These are phyloP conservation scores for Pezicula neosporulosa DNA, from an alignment of 2,329 filamentous ascomycete species.

Conservation along the genomic window DNA sequence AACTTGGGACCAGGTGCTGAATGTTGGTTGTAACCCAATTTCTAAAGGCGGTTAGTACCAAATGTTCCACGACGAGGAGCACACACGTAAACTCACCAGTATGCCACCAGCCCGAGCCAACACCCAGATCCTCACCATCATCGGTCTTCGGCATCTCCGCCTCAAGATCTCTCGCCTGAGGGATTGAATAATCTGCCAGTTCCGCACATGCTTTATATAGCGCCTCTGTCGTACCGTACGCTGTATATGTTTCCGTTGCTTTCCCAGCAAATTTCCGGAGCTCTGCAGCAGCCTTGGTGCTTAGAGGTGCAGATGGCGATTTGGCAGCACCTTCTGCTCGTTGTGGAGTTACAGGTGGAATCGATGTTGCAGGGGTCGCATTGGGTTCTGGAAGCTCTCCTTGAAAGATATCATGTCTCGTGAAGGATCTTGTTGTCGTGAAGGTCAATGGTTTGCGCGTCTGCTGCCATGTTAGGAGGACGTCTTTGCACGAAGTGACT, in stretches of 20 bases:
- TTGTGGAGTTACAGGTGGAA: constrained; percentile 13
- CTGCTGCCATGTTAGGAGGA: constrained; percentile 7
- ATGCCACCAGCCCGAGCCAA: constrained; percentile 77
- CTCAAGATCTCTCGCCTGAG: constrained; percentile 61
- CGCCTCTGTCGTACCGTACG: constrained; percentile 74
- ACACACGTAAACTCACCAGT: constrained; percentile 52
- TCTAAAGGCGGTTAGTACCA: constrained; percentile 42
- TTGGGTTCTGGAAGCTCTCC: constrained; percentile 16
- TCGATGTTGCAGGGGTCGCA: constrained; percentile 13
- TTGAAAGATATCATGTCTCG: constrained; percentile 14
- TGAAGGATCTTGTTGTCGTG: constrained; percentile 17
- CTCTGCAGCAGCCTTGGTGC: constrained; percentile 9
- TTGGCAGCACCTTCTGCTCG: constrained; percentile 7
- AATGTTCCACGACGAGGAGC: background rate
- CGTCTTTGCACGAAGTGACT: background rate
- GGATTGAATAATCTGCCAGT: constrained; percentile 74
- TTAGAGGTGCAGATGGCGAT: constrained; percentile 1
- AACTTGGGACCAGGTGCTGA: constrained; percentile 93
- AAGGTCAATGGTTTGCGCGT: constrained; percentile 7
- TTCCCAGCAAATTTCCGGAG: constrained; percentile 10
- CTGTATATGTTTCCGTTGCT: constrained; percentile 66
- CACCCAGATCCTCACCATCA: constrained; percentile 79
- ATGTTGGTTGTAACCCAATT: constrained; percentile 77
- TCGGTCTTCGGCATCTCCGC: constrained; percentile 67
- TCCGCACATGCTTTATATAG: constrained; percentile 73